Conservation (phyloP, 139 green algal genomes). For the Coelastrella sp. region DNA sequence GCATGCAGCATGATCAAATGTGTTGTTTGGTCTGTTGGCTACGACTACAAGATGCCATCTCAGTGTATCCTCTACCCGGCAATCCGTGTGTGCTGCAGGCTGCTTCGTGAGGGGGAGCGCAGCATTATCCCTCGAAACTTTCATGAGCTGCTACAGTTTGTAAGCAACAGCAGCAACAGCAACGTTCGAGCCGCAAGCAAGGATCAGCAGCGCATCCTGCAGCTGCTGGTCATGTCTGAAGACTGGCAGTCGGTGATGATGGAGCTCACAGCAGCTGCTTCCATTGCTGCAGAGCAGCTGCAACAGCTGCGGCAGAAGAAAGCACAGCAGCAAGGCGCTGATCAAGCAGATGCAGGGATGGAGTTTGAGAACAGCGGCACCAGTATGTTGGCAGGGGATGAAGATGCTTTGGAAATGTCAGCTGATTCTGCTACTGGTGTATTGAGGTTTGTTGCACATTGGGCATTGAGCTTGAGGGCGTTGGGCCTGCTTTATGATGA, state of each 20-base stretch:
- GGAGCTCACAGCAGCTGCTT: not conserved
- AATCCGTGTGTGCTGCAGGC: constrained; percentile 6
- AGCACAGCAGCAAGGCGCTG: not conserved
- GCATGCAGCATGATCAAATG: too few relatives aligned
- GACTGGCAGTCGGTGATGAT: constrained; percentile 6
- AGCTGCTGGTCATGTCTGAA: constrained; percentile 44
- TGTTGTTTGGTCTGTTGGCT: too few relatives aligned
- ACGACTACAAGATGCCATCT: too few relatives aligned
- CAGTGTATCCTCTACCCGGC: too few relatives aligned
- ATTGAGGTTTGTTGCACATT: constrained; percentile 71
- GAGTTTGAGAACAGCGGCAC: not conserved
- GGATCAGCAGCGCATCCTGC: constrained; percentile 32
- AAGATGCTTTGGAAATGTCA: not conserved
- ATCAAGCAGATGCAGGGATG: constrained; percentile 7
- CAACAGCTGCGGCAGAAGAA: constrained; percentile 18
- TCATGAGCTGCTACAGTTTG: constrained; percentile 17
- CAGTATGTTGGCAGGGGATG: not conserved
- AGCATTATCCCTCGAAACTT: constrained; percentile 23
- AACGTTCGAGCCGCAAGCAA: not conserved
- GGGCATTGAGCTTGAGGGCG: constrained; percentile 68
- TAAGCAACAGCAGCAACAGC: constrained; percentile 33
- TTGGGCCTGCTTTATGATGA: constrained; percentile 59
- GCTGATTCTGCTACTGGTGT: not conserved
- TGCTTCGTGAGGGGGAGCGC: constrained; percentile 8
- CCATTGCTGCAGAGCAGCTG: constrained; percentile 30